These are phyloP conservation scores for Torrubiellomyces zombiae DNA, from an alignment of 2,329 filamentous ascomycete genomes.

Conservation along the genomic window DNA sequence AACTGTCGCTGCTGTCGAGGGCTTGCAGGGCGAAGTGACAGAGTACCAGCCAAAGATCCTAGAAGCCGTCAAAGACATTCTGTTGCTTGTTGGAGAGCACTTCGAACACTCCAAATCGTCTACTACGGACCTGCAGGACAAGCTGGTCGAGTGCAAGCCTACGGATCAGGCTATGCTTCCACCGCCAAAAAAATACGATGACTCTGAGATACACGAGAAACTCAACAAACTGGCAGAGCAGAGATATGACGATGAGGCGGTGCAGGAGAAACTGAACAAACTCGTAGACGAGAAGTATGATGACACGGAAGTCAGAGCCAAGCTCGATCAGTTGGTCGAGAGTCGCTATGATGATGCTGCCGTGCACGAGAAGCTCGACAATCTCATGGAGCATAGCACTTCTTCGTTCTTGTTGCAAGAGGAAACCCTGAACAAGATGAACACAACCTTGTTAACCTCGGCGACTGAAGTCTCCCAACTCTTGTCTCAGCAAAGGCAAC, in stretches of 20 bases:
- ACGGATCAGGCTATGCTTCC: constrained; percentile 42
- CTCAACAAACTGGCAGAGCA: constrained; percentile 10
- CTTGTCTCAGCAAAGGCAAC: constrained; percentile 57
- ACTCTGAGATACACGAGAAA: constrained; percentile 12
- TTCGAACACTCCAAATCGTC: constrained; percentile 72
- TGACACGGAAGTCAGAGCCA: constrained; percentile 24
- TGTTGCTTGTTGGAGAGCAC: constrained; percentile 67
- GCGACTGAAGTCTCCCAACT: constrained; percentile 75
- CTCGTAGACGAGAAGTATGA: constrained; percentile 39
- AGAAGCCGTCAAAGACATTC: constrained; percentile 71
- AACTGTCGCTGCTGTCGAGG: constrained; percentile 54
- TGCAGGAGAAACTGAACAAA: constrained; percentile 13
- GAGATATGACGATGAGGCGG: constrained; percentile 12
- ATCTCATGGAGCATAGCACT: constrained; percentile 44
- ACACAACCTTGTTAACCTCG: constrained; percentile 70
- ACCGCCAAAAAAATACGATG: constrained; percentile 32
- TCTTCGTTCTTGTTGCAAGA: constrained; percentile 55
- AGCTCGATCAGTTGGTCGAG: constrained; percentile 27
- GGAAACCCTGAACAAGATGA: constrained; percentile 73
- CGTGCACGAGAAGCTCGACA: constrained; percentile 22
- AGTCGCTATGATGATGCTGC: constrained; percentile 13
- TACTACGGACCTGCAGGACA: constrained; percentile 35
- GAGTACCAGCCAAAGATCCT: constrained; percentile 84
- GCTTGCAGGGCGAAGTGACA: constrained; percentile 59
- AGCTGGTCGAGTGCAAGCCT: constrained; percentile 44